Percentiles rank a stretch among this genome's conserved stretches.
phyloP scores from a whole-genome alignment of 129 eudicot genomes.

The Helianthus annuus region DNA sequence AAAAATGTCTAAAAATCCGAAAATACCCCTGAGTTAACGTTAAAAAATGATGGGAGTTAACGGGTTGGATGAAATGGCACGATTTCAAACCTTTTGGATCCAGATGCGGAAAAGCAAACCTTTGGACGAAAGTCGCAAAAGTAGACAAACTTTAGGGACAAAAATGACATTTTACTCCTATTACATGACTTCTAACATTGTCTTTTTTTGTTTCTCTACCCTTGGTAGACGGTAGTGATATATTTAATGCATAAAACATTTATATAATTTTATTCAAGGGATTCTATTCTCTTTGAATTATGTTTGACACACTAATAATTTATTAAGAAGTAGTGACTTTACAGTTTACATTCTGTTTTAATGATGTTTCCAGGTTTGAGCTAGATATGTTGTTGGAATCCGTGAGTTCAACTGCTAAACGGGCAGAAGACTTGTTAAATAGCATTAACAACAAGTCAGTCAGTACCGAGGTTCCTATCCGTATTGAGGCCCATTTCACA shows the following conservation, averaged over 20 bases:
- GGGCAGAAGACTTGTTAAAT: conserved; percentile 78
- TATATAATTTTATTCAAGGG: background rate
- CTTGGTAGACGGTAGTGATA: background rate
- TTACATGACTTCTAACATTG: background rate
- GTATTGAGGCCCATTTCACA: conserved; percentile 81
- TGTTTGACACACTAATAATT: background rate
- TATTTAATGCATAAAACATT: background rate
- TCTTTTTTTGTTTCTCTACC: background rate
- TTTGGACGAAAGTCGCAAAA: no score
- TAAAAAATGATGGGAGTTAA: no score
- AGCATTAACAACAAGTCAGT: conserved; percentile 53
- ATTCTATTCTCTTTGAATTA: background rate
- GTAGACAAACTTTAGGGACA: no score
- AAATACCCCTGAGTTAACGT: no score
- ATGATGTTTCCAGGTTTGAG: conserved; percentile 68
- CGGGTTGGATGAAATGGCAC: no score
- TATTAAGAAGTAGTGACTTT: background rate
- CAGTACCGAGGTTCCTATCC: conserved; percentile 52
- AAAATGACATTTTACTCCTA: background rate
- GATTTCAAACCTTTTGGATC: no score
- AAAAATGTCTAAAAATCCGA: no score
- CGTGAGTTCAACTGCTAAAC: conserved; percentile 77
- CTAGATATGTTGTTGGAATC: conserved; percentile 97
- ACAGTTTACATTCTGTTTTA: background rate
- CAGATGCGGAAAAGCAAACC: no score